Evolutionary conservation across 345 rosid genomes (phyloP).

Genomic region (Erucastrum elatum): DNA sequence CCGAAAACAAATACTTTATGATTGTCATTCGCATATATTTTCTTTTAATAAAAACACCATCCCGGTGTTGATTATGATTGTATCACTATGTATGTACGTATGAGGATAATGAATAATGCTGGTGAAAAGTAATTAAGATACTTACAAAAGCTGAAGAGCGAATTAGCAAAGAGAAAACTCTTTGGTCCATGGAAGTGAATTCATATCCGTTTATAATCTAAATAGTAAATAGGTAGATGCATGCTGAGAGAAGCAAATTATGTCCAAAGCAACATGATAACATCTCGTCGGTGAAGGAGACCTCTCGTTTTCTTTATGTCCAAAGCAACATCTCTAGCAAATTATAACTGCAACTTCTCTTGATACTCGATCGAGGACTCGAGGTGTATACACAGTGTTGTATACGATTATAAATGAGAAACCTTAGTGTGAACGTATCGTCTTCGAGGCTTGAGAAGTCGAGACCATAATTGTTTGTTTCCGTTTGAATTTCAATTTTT

Average conservation of each 20-base stretch:
- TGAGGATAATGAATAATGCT: conserved; percentile 8
- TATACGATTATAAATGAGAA: background rate
- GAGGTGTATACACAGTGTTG: background rate
- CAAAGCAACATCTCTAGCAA: conserved; percentile 44
- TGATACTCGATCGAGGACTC: conserved; percentile 35
- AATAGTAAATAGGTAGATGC: background rate
- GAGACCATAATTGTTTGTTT: background rate
- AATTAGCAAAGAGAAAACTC: conserved; percentile 1
- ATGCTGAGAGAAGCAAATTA: background rate
- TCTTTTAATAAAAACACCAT: background rate
- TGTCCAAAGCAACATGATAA: conserved; percentile 19
- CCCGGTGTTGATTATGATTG: background rate
- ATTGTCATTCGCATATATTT: background rate
- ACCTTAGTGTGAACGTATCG: background rate
- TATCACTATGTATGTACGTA: background rate
- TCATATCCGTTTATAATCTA: background rate
- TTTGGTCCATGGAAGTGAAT: background rate
- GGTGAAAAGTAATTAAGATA: conserved; percentile 4
- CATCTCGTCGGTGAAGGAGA: conserved; percentile 54
- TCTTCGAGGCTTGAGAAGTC: background rate
- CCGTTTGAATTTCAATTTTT: background rate
- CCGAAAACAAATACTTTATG: background rate
- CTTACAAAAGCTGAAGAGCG: conserved; percentile 16
- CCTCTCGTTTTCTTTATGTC: conserved; percentile 51
- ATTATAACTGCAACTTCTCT: conserved; percentile 51